phyloP scores from a whole-genome alignment of 2,329 filamentous ascomycete genomes.

The Coniella lustricola region DNA sequence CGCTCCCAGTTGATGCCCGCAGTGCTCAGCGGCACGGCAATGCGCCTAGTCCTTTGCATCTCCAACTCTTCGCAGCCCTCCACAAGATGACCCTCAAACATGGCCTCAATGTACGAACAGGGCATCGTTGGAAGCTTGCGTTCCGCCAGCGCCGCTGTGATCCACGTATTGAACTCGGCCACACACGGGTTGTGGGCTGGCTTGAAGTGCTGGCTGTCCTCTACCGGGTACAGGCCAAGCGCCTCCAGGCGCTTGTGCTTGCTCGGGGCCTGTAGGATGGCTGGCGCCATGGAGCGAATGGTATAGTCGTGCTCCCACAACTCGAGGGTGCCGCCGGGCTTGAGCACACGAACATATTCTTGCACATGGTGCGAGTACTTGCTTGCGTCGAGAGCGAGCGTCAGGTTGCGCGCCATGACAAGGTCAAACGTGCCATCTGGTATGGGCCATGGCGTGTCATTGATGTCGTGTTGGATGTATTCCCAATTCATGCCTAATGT shows the following conservation, averaged over 20 bases:
- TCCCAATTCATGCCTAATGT: slow-evolving; percentile 29
- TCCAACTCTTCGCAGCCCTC: slow-evolving; percentile 45
- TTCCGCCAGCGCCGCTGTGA: slow-evolving; percentile 49
- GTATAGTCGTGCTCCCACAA: slow-evolving; percentile 58
- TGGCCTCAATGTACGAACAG: slow-evolving; percentile 51
- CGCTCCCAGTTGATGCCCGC: slow-evolving; percentile 14
- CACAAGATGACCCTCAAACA: slow-evolving; percentile 32
- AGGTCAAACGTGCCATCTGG: slow-evolving; percentile 11
- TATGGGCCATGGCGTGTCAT: slow-evolving; percentile 45
- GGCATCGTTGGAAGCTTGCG: slow-evolving; percentile 49
- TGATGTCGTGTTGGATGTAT: slow-evolving; percentile 57
- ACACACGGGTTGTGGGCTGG: slow-evolving; percentile 54
- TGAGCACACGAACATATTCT: slow-evolving; percentile 52
- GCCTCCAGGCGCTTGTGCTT: background rate
- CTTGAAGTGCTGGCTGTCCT: slow-evolving; percentile 53
- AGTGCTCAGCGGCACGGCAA: slow-evolving; percentile 32
- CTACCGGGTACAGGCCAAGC: slow-evolving; percentile 18
- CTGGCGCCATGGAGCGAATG: slow-evolving; percentile 48
- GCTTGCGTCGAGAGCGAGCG: slow-evolving; percentile 40
- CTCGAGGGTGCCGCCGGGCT: slow-evolving; percentile 53
- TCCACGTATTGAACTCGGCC: slow-evolving; percentile 53
- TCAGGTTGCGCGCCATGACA: slow-evolving; percentile 10
- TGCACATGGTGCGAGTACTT: slow-evolving; percentile 53
- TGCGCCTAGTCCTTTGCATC: slow-evolving; percentile 46
- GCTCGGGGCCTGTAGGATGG: slow-evolving; percentile 38